A percentile compares a stretch with the other conserved stretches of the same genome.
Conservation (phyloP, 306 rosid genomes). For the Casuarina cunninghamiana region DNA sequence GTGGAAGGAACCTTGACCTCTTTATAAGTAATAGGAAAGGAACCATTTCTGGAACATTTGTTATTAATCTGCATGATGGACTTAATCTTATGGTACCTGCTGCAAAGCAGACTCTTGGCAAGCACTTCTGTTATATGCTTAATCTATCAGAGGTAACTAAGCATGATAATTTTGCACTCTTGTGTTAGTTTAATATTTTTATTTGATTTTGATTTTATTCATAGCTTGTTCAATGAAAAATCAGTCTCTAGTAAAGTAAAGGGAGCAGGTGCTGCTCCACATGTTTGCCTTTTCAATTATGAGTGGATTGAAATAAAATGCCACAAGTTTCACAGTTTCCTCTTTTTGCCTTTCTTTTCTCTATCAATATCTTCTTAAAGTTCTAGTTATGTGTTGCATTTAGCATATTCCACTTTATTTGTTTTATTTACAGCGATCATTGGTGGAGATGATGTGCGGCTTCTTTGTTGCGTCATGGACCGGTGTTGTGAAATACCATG, state of each 20-base stretch:
- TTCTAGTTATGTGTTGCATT: background rate
- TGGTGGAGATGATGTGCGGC: slow-evolving; percentile 95
- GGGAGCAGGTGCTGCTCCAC: too few relatives aligned
- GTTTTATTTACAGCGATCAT: slow-evolving; percentile 57
- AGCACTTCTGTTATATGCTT: background rate
- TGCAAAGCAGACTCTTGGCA: background rate
- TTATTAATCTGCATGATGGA: background rate
- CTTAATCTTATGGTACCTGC: background rate
- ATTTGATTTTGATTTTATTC: background rate
- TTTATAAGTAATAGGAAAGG: background rate
- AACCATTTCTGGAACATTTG: background rate
- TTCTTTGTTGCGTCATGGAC: slow-evolving; percentile 99
- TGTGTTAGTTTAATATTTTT: too few relatives aligned
- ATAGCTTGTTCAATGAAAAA: background rate
- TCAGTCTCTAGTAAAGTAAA: too few relatives aligned
- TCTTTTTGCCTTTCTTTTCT: background rate
- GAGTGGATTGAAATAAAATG: background rate
- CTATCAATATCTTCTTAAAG: background rate
- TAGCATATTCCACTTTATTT: slow-evolving; percentile 1
- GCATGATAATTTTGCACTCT: background rate
- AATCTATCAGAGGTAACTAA: background rate
- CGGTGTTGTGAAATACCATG: slow-evolving; percentile 96
- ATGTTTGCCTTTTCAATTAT: too few relatives aligned
- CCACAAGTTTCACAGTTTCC: background rate
- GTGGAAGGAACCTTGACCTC: too few relatives aligned